Evolutionary conservation across 148 eudicot genomes (phyloP).

Genomic region (Chenopodium suecicum): DNA sequence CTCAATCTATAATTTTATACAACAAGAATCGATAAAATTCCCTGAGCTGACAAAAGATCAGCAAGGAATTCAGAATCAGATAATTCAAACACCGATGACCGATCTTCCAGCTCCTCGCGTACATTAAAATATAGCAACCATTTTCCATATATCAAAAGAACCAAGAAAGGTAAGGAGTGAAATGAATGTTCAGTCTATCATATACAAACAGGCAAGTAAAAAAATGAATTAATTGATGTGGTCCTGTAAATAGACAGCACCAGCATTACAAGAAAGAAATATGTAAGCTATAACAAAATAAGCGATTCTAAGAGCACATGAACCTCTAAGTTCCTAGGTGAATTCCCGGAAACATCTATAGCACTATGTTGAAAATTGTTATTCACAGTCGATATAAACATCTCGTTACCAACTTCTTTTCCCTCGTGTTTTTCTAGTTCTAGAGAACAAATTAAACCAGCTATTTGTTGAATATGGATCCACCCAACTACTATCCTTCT

Average conservation of each 20-base stretch:
- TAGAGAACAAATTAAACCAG: conserved; percentile 35
- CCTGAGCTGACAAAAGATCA: not conserved
- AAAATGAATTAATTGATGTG: conserved; percentile 38
- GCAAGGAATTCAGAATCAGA: not conserved
- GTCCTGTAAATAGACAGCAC: conserved; percentile 18
- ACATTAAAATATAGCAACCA: not conserved
- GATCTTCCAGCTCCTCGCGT: not conserved
- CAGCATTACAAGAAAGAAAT: conserved; percentile 15
- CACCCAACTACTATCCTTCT: conserved; percentile 56
- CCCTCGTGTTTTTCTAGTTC: conserved; percentile 16
- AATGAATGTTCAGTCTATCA: too few species aligned
- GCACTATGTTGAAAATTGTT: not conserved
- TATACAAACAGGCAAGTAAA: not conserved
- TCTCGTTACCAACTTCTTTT: conserved; percentile 5
- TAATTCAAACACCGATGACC: not conserved
- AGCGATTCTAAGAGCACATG: conserved; percentile 2
- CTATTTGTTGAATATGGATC: conserved; percentile 46
- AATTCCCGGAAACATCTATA: not conserved
- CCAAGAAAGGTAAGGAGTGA: not conserved
- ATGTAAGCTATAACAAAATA: conserved; percentile 7
- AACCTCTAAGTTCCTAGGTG: not conserved
- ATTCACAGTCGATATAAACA: conserved; percentile 8
- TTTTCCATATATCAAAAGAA: not conserved
- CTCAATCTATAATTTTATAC: too few species aligned
- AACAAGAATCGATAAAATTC: not conserved